A percentile compares a stretch with the other conserved stretches of the same genome.
These are phyloP conservation scores for Taphrina confusa DNA, from an alignment of 1,139 yeast genomes.

Conservation along the genomic window DNA sequence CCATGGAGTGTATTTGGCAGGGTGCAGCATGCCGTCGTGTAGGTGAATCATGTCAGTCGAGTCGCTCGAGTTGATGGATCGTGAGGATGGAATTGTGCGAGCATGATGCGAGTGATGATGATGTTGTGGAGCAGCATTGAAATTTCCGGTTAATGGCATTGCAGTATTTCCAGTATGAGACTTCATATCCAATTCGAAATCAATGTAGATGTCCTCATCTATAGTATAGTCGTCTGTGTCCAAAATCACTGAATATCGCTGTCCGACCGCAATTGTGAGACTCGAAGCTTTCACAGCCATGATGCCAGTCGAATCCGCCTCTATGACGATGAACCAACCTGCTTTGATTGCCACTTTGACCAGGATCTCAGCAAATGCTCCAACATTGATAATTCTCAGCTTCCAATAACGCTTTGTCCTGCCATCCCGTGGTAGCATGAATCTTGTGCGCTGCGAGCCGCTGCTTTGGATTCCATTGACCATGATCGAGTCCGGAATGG, in stretches of 20 bases:
- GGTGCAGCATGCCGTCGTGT: conserved; percentile 41
- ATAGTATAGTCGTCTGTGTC: conserved; percentile 55
- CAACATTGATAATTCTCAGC: conserved; percentile 45
- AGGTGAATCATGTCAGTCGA: conserved; percentile 9
- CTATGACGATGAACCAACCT: conserved; percentile 49
- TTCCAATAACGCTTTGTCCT: conserved; percentile 40
- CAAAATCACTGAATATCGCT: conserved; percentile 63
- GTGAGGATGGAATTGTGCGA: too few relatives aligned
- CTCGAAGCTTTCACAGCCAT: conserved; percentile 57
- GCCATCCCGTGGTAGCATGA: conserved; percentile 43
- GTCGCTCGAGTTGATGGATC: too few relatives aligned
- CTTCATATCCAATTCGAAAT: conserved; percentile 42
- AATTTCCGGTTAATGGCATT: neutral
- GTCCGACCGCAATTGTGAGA: conserved; percentile 64
- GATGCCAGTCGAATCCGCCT: conserved; percentile 64
- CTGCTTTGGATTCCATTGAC: neutral
- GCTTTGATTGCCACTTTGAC: conserved; percentile 44
- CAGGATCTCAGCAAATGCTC: conserved; percentile 47
- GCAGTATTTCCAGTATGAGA: conserved; percentile 20
- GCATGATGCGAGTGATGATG: neutral
- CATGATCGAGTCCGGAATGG: neutral
- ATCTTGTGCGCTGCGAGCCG: conserved; percentile 36
- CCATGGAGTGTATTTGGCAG: conserved; percentile 34
- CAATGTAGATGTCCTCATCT: conserved; percentile 40
- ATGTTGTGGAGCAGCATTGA: neutral